Evolutionary conservation across 306 rosid genomes (phyloP), one percentile per base, ranked within the genome.

Genomic region (Castanopsis chinensis): DNA sequence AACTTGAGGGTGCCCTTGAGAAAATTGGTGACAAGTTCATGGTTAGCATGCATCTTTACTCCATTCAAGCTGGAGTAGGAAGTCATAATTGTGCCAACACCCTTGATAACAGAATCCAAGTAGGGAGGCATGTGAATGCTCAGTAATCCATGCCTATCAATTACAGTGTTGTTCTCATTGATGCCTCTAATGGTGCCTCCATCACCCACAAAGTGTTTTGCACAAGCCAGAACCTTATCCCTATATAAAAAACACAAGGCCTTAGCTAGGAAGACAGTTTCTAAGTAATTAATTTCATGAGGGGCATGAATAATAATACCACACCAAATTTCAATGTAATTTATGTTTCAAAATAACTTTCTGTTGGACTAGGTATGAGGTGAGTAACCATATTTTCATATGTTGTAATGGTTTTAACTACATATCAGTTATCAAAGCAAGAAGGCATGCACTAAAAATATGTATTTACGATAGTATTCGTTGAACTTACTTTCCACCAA

Each of bases 181-280:
- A 95, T 88, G 60, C 99, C 99, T 82, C 80, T 85, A 76, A 67
- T 89, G 14, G 99, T 95, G 81, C 99, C 99, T 41, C 99, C 99
- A 78, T 95, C 99, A 79, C 99, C 99, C 58, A 95, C 70, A 53
- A 71, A 95, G 78, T 95, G 99, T 92, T 95, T 95, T 56, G 97
- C 98, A 82, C 98, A 95, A 60, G 99, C 99, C 23, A 94, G 96
- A 84, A 95, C 92, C 85, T 95, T 95, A 82, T 83, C 85, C 81
- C 99, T 95, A 68, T n/a, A 76, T 70, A 21, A 72, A 63, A 58
- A 13, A 85, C 75, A 41, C 17, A 43, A 81, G 21, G 32, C 13
- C 75, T 35, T 37, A 55, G 75, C 45, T 7, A 2, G 45, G 45
- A 37, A 37, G 45, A 37, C 45, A 37, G 45, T 37, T 37, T 37